phyloP scores from a whole-genome alignment of 345 rosid genomes.

The Psidium friedrichsthalianum region DNA sequence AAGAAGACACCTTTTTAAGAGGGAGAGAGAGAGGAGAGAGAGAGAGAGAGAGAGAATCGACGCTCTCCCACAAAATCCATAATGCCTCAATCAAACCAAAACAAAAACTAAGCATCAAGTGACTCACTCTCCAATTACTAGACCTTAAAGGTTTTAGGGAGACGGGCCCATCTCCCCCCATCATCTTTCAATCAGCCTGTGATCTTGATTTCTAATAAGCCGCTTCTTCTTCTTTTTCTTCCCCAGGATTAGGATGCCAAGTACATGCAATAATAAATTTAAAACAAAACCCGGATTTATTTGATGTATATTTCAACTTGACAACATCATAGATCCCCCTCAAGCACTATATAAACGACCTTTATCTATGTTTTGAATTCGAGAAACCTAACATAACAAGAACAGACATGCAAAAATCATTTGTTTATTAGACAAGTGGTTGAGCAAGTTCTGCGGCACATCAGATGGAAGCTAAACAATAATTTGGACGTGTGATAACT shows the following conservation, averaged over 20 bases:
- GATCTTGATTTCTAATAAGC: background rate
- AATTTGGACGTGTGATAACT: background rate
- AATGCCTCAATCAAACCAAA: background rate
- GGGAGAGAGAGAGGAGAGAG: background rate
- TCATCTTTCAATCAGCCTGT: background rate
- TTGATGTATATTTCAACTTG: background rate
- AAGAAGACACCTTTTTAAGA: background rate
- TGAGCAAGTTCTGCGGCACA: background rate
- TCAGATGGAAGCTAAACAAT: background rate
- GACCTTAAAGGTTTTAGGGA: background rate
- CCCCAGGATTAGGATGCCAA: background rate
- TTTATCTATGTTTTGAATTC: background rate
- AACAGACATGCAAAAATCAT: background rate
- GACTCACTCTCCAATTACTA: constrained; percentile 4
- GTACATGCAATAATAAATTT: background rate
- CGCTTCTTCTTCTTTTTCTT: background rate
- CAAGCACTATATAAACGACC: background rate
- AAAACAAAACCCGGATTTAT: background rate
- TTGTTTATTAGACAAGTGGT: background rate
- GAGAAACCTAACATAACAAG: background rate
- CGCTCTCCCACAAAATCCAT: background rate
- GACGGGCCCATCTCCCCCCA: background rate
- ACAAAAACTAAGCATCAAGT: background rate
- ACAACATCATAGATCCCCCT: background rate
- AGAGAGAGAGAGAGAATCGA: constrained; percentile 2